Conservation (phyloP, 352 stramenopile genomes). For the Phytopythium ostracodes region DNA sequence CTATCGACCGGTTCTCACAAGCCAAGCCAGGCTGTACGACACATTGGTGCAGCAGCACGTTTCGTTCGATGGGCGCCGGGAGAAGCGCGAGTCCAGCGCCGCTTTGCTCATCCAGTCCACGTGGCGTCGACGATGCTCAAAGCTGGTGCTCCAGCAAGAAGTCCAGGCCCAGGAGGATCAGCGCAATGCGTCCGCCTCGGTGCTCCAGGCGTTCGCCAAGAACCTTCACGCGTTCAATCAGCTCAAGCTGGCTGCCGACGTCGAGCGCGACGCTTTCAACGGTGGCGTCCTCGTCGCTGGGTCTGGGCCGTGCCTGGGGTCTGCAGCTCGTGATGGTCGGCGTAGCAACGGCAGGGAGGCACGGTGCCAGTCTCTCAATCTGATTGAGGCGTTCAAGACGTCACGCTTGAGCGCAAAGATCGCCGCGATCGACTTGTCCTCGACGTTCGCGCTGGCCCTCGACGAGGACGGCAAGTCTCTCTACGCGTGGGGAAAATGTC, state of each 20-base stretch:
- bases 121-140: slow-evolving; percentile 51
- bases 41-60: slow-evolving; percentile 39
- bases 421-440: slow-evolving; percentile 25
- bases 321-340: background rate
- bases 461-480: slow-evolving; percentile 36
- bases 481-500: slow-evolving; percentile 48
- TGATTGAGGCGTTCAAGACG: slow-evolving; percentile 45
- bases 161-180: slow-evolving; percentile 18
- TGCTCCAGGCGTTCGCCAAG: slow-evolving; percentile 52
- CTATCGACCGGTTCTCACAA: slow-evolving; percentile 10
- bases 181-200: slow-evolving; percentile 39
- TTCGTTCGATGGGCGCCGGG: slow-evolving; percentile 41
- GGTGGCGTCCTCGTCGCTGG: slow-evolving; percentile 51
- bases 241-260: slow-evolving; percentile 47
- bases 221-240: slow-evolving; percentile 39
- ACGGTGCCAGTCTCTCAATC: slow-evolving; percentile 14
- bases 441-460: slow-evolving; percentile 43
- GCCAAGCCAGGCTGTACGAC: slow-evolving; percentile 44
- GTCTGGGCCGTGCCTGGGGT: slow-evolving; percentile 32
- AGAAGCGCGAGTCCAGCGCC: slow-evolving; percentile 29
- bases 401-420: slow-evolving; percentile 29
- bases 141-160: slow-evolving; percentile 21
- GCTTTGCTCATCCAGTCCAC: slow-evolving; percentile 59
- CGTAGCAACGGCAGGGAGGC: background rate
- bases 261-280: slow-evolving; percentile 49